phyloP scores from a whole-genome alignment of 2,329 filamentous ascomycete genomes.

The Calonectria fujianensis region DNA sequence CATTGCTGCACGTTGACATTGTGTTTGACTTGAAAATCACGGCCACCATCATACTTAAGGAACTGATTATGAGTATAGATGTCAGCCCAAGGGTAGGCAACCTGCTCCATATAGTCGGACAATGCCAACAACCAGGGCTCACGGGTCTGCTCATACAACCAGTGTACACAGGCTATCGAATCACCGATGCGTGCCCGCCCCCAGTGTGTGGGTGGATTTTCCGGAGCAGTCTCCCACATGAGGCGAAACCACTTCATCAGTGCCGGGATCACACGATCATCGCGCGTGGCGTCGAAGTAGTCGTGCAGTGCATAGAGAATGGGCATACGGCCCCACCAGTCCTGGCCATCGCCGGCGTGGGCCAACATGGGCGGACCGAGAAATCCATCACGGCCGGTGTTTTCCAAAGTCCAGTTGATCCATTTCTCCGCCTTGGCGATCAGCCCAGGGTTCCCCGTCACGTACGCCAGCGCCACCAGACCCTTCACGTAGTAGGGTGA shows the following conservation, averaged over 20 bases:
- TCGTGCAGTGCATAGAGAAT: slow-evolving; percentile 24
- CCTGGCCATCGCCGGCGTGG: slow-evolving; percentile 13
- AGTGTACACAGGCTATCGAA: slow-evolving; percentile 19
- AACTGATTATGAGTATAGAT: slow-evolving; percentile 8
- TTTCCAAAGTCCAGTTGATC: slow-evolving; percentile 22
- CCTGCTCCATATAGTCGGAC: slow-evolving; percentile 15
- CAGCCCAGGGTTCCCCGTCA: neutral
- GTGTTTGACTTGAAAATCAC: slow-evolving; percentile 15
- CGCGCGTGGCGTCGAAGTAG: slow-evolving; percentile 19
- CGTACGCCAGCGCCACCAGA: slow-evolving; percentile 14
- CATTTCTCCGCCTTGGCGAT: slow-evolving; percentile 19
- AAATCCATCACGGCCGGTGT: slow-evolving; percentile 20
- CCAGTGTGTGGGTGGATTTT: slow-evolving; percentile 6
- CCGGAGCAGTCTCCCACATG: neutral
- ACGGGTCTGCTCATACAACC: slow-evolving; percentile 7
- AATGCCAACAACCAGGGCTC: neutral
- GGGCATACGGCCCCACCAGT: slow-evolving; percentile 25
- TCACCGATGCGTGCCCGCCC: slow-evolving; percentile 11
- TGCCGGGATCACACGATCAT: slow-evolving; percentile 14
- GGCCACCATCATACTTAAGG: neutral
- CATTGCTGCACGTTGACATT: slow-evolving; percentile 25
- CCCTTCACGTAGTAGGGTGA: slow-evolving; percentile 22
- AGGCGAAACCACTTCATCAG: slow-evolving; percentile 20
- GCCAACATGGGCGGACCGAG: slow-evolving; percentile 19
- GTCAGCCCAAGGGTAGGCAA: slow-evolving; percentile 7